A percentile compares a stretch with the other conserved stretches of the same genome.
Conservation (phyloP, 106 monocot genomes). For the Xerophyta viscosa region DNA sequence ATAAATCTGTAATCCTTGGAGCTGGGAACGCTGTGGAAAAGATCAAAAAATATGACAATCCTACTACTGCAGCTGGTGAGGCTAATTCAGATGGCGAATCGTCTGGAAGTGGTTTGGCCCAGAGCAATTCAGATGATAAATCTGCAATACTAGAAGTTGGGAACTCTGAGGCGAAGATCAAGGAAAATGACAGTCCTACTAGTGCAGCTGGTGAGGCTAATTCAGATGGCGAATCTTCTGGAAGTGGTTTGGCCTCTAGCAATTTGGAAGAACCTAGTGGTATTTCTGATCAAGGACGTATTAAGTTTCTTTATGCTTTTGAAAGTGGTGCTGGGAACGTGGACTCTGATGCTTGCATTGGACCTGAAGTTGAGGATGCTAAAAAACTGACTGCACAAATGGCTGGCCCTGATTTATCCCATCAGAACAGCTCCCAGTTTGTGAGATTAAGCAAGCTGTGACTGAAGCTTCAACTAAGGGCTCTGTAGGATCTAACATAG, state of each 20-base stretch:
- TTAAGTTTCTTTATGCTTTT: slow-evolving; percentile 3
- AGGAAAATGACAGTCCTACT: slow-evolving; percentile 21
- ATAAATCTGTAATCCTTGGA: slow-evolving; percentile 69
- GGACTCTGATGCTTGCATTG: slow-evolving; percentile 26
- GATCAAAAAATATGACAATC: too few relatives aligned
- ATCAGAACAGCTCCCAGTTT: too few relatives aligned
- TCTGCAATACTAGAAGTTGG: too few relatives aligned
- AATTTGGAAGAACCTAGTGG: slow-evolving; percentile 46
- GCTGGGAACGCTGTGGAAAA: too few relatives aligned
- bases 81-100: too few relatives aligned
- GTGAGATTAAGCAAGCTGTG: too few relatives aligned
- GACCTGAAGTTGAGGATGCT: slow-evolving; percentile 17
- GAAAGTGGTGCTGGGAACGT: slow-evolving; percentile 13
- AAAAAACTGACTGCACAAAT: too few relatives aligned
- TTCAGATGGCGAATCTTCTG: slow-evolving; percentile 47
- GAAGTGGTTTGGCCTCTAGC: slow-evolving; percentile 39
- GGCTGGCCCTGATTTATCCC: too few relatives aligned
- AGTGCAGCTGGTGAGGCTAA: slow-evolving; percentile 22
- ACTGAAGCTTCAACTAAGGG: slow-evolving; percentile 5
- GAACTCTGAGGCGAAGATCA: slow-evolving; percentile 15
- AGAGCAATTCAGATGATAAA: too few relatives aligned
- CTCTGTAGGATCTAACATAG: slow-evolving; percentile 9
- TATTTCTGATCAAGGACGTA: slow-evolving; percentile 4
- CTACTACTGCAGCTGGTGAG: too few relatives aligned
- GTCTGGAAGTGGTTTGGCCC: too few relatives aligned